A percentile compares a stretch with the other conserved stretches of the same genome.
These are phyloP conservation scores for Boletus subparvulus DNA, from an alignment of 768 basidiomycete genomes.

Conservation along the genomic window DNA sequence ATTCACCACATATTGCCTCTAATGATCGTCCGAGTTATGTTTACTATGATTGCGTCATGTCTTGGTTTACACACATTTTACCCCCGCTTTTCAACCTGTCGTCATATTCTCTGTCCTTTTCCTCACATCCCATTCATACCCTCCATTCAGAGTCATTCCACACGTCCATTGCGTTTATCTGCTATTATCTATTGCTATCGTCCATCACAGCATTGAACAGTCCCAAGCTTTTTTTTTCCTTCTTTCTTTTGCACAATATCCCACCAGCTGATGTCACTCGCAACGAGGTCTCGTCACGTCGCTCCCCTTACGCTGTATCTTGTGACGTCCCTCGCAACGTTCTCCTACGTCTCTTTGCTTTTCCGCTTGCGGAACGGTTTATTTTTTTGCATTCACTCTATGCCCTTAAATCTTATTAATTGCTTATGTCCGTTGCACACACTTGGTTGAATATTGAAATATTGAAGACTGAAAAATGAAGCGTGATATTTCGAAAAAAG, in stretches of 20 bases:
- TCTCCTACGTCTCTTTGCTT: conserved; percentile 7
- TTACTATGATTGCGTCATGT: conserved; percentile 16
- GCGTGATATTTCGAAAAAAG: not conserved
- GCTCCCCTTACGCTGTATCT: conserved; percentile 17
- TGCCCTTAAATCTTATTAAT: conserved; percentile 20
- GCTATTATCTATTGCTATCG: conserved; percentile 37
- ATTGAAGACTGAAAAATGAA: not conserved
- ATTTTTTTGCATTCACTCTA: conserved; percentile 1
- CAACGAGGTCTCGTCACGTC: conserved; percentile 23
- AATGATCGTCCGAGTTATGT: conserved; percentile 15
- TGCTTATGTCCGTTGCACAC: conserved; percentile 6
- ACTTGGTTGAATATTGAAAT: not conserved
- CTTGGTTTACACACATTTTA: conserved; percentile 1
- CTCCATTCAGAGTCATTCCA: conserved; percentile 9
- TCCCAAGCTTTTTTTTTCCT: not conserved
- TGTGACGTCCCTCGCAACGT: conserved; percentile 18
- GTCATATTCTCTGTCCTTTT: conserved; percentile 25
- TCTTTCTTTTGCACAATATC: not conserved
- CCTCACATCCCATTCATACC: conserved; percentile 15
- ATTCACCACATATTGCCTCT: not conserved
- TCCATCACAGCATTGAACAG: conserved; percentile 22
- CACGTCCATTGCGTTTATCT: conserved; percentile 33
- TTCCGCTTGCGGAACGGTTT: conserved; percentile 4
- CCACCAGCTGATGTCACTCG: conserved; percentile 10
- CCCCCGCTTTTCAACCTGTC: conserved; percentile 18